Evolutionary conservation across 23 red algal genomes (phyloP), one percentile per base, ranked within the genome.

Genomic region (Pyropia yezoensis): DNA sequence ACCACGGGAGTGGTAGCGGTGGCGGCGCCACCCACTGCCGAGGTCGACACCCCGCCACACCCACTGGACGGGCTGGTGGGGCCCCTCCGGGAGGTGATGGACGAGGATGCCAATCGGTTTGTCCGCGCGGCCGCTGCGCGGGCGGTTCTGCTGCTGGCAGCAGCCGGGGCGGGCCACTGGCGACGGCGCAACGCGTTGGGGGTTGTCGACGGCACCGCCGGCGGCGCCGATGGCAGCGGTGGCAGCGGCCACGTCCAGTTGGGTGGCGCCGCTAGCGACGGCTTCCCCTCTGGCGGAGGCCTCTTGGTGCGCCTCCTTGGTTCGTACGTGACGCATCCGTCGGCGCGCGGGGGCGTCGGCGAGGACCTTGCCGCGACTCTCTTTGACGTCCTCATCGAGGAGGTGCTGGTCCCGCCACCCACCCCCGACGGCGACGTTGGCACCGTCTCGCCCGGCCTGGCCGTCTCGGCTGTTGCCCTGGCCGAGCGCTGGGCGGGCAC

Each of bases 41-140:
- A 47, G 11, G 39, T 11, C 4, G 39, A 47, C 39, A 8, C 39
- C 6, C 39, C 39, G 39, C 39, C 67, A 21, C 75, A 82, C 49
- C 77, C 78, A 1, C 74, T 90, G 51, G 68, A 90, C 20, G 54
- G 66, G 1, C 47, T 90, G 47, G 78, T 83, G 32, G 17, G 50
- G 22, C 75, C 77, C n/a, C 54, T 90, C 20, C 59, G 61, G 52
- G 77, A 90, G 55, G 69, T 90, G 28, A 67, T 90, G 51, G 54
- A 82, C 51, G 86, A 81, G 60, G 86, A 90, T 27, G 70, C 67
- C n/a, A 83, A 72, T 49, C 76, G 66, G 50, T 80, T 62, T 53
- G 77, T 90, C 32, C 30, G 67, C 18, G 72, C 70, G 16, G 62
- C 67, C 2, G 77, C 86, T 11, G 86, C 75, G 8, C 53, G 70